These are phyloP conservation scores for Wickerhamomyces tratensis DNA, from an alignment of 805 yeast species.

Conservation along the genomic window DNA sequence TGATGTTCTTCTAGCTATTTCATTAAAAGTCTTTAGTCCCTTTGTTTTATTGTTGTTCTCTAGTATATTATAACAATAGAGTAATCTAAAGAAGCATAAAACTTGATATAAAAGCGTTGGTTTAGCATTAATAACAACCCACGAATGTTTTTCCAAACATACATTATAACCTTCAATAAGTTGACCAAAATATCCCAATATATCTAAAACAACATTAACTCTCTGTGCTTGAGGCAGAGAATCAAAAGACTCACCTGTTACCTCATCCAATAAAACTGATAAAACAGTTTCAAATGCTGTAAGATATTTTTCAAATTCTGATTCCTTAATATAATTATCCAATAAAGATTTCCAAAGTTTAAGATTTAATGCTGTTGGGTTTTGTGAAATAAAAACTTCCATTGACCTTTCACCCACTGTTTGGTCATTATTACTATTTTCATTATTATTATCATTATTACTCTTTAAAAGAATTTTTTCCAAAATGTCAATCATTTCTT, in stretches of 20 bases:
- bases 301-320: conserved; percentile 26
- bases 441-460: no score
- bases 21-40: conserved; percentile 29
- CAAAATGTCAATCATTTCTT: conserved; percentile 24
- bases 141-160: conserved; percentile 19
- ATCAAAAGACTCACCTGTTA: conserved; percentile 18
- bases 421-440: conserved; percentile 6
- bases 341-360: conserved; percentile 71
- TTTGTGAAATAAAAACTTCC: conserved; percentile 44
- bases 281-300: conserved; percentile 45
- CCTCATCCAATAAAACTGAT: conserved; percentile 29
- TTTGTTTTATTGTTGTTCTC: conserved; percentile 40
- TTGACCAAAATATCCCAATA: conserved; percentile 45
- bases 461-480: conserved; percentile 33
- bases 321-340: conserved; percentile 34
- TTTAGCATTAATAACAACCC: conserved; percentile 19
- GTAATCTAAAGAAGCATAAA: conserved; percentile 27
- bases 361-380: conserved; percentile 58
- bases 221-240: conserved; percentile 23
- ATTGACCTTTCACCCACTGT: conserved; percentile 37
- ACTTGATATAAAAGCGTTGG: conserved; percentile 13
- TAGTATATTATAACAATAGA: conserved; percentile 40
- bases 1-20: conserved; percentile 32
- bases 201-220: conserved; percentile 32
- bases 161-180: conserved; percentile 30